These are phyloP conservation scores for Apiotrichum sp. DNA, from an alignment of 1,284 basidiomycete species.

Conservation along the genomic window DNA sequence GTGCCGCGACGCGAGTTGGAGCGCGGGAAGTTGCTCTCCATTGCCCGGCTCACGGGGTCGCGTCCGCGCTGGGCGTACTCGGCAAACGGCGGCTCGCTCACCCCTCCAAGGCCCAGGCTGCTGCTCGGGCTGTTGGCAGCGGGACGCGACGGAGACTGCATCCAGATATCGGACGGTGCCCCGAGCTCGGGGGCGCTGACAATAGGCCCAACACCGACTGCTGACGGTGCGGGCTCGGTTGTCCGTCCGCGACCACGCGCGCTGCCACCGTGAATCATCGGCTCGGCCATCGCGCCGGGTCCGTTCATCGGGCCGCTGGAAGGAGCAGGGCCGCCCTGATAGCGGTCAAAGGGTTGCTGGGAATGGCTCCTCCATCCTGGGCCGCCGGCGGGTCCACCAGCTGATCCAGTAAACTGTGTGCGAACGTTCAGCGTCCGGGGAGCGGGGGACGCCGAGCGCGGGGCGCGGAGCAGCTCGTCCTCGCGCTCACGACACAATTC, in stretches of 20 bases:
- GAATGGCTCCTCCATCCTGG: conserved; percentile 37
- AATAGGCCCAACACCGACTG: neutral
- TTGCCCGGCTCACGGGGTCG: conserved; percentile 5
- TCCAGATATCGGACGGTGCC: neutral
- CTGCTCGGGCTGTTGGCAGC: conserved; percentile 2
- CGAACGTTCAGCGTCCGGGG: conserved; percentile 38
- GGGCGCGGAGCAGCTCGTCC: conserved; percentile 46
- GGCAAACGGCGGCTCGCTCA: conserved; percentile 17
- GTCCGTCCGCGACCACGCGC: conserved; percentile 26
- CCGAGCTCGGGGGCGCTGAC: neutral
- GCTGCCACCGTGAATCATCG: conserved; percentile 4
- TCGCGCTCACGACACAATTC: conserved; percentile 63
- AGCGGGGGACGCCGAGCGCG: conserved; percentile 47
- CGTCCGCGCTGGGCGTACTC: conserved; percentile 15
- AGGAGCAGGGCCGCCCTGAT: neutral
- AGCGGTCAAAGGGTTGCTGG: conserved; percentile 38
- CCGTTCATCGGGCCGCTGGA: conserved; percentile 1
- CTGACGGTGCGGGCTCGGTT: conserved; percentile 9
- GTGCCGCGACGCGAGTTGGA: conserved; percentile 7
- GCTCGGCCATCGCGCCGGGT: conserved; percentile 15
- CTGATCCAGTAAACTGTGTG: conserved; percentile 14
- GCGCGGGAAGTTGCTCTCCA: conserved; percentile 9
- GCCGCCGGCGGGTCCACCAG: conserved; percentile 10
- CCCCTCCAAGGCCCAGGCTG: conserved; percentile 26
- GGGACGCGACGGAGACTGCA: neutral